phyloP scores from a whole-genome alignment of 257 asterid species.

The Cynanchum wilfordii region DNA sequence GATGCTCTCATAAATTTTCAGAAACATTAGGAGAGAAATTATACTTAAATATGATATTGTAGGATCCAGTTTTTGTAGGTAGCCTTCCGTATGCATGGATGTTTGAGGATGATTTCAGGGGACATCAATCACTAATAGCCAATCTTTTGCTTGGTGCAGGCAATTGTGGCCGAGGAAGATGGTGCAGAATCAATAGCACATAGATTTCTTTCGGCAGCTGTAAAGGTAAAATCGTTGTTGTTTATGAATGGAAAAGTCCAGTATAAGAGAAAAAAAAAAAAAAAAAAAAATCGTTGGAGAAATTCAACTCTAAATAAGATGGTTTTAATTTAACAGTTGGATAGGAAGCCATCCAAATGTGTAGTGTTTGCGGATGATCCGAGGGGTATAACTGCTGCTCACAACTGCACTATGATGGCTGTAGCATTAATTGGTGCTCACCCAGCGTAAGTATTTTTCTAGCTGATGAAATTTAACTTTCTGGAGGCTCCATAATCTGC shows the following conservation, averaged over 20 bases:
- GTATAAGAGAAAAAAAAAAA: not conserved
- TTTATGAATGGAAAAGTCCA: not conserved
- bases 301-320: not conserved
- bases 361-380: conserved; percentile 95
- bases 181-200: conserved; percentile 97
- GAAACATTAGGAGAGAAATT: not conserved
- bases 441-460: conserved; percentile 66
- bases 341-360: conserved; percentile 90
- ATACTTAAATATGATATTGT: not conserved
- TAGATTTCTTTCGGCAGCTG: conserved; percentile 93
- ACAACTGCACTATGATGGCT: conserved; percentile 99
- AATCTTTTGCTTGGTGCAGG: conserved; percentile 41
- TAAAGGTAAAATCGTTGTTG: conserved; percentile 43
- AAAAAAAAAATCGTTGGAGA: not conserved
- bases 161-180: conserved; percentile 86
- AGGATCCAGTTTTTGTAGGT: conserved; percentile 18
- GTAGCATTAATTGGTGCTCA: conserved; percentile 89
- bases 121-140: conserved; percentile 34
- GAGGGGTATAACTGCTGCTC: conserved; percentile 90
- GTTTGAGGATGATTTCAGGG: conserved; percentile 70
- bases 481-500: not conserved
- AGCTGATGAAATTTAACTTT: not conserved
- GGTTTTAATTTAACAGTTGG: conserved; percentile 46
- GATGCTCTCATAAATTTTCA: not conserved
- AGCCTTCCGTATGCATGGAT: conserved; percentile 66